Evolutionary conservation across 192 early-diverging fungal species (phyloP), one percentile per base, ranked within the genome.

Genomic region (Phycomyces nitens): DNA sequence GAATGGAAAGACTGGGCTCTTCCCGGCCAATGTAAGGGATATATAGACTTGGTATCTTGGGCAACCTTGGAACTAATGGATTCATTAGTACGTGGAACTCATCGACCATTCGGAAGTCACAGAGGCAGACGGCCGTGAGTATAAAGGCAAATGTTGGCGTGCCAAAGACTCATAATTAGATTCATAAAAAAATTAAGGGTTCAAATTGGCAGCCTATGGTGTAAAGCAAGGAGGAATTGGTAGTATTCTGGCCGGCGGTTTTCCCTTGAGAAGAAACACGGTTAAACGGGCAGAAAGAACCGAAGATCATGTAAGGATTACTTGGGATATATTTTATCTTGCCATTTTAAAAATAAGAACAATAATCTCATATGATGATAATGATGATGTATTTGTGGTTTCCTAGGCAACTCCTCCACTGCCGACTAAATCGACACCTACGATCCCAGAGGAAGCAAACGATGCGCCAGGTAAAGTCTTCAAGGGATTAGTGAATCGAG

Each of bases 141-240:
- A 49, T 53, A 52, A 53, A 42, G 5, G 9, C 14, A 34, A n/a
- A 5, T 29, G 15, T 16, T 43, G 22, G 8, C 2, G 22, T 26
- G 2, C 29, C 38, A 34, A 60, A 60, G 29, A 18, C 2, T 16
- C 16, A 26, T 18, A 38, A 12, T 12, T 9, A 53, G 12, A 14
- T 63, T 54, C 52, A 27, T 49, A 18, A 26, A 3, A 9, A 55
- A 24, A 54, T 54, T 50, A 63, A 22, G 64, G 69, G 9, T 87
- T 86, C 67, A 89, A 77, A 63, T 75, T 91, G 52, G 88, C 86
- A 10, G 88, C 85, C 0, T 89, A 87, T 51, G 89, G 89, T 58
- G 89, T 91, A 21, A 86, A 88, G 61, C 82, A 88, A 69, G 89
- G 88, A 53, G 89, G 89, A 10, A 72, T 91, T 54, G 89, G 89